Evolutionary conservation across 2,329 filamentous ascomycete species (phyloP).

Genomic region (Beauveria bassiana): DNA sequence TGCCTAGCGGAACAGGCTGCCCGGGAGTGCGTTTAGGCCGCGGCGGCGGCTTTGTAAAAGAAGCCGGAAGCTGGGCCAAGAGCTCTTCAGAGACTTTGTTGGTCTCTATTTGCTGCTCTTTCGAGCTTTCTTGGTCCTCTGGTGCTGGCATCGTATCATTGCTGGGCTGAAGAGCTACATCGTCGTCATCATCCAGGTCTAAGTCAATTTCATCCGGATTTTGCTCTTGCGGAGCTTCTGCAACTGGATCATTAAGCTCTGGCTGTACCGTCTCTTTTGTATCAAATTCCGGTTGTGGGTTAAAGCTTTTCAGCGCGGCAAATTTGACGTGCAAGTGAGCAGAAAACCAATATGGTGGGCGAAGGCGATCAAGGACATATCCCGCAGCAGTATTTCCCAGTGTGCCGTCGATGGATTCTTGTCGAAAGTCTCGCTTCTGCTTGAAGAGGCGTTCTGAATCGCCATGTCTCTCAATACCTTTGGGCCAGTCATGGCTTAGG

Average conservation of each 20-base stretch:
- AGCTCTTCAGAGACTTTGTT: slow-evolving; percentile 52
- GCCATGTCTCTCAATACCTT: slow-evolving; percentile 71
- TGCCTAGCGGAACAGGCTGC: slow-evolving; percentile 60
- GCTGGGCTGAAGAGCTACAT: slow-evolving; percentile 16
- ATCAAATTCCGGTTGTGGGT: slow-evolving; percentile 24
- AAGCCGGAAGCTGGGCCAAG: slow-evolving; percentile 66
- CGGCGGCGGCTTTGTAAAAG: slow-evolving; percentile 48
- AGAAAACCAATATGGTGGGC: slow-evolving; percentile 84
- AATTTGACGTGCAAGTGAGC: slow-evolving; percentile 92
- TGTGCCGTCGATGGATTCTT: slow-evolving; percentile 66
- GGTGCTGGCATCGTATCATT: slow-evolving; percentile 6
- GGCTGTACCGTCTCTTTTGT: neutral
- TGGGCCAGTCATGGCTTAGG: slow-evolving; percentile 93
- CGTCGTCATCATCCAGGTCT: slow-evolving; percentile 47
- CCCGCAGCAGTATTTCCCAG: slow-evolving; percentile 75
- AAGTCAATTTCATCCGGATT: slow-evolving; percentile 68
- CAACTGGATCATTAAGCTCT: neutral
- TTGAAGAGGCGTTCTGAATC: slow-evolving; percentile 60
- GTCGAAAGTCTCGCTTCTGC: slow-evolving; percentile 65
- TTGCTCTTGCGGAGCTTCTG: slow-evolving; percentile 15
- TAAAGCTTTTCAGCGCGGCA: slow-evolving; percentile 56
- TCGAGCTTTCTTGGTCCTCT: neutral
- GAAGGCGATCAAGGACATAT: slow-evolving; percentile 70
- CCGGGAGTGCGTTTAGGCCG: slow-evolving; percentile 37
- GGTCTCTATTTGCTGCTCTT: slow-evolving; percentile 12